Base-by-base conservation (phyloP, 495 filamentous ascomycete genomes). In the Neurospora terricola region DNA sequence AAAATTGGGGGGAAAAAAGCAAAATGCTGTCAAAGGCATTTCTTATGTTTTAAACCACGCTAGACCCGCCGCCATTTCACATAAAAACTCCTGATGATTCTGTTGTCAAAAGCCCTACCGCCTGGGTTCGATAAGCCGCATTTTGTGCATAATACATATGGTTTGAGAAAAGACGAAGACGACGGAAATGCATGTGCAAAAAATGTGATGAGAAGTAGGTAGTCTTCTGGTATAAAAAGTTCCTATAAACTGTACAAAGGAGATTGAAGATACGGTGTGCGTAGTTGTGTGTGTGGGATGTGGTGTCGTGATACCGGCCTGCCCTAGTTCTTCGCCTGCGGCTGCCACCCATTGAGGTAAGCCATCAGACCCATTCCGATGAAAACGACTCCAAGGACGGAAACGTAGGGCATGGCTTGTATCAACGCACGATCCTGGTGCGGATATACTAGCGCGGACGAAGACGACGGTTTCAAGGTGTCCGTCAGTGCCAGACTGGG, bases 301-400 rank as follows among this genome's bases (percentile, higher is more conserved):
- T 34, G 54, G 54, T 66, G 54, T 18, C 54, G 12, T 40, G 30
- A 66, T 34, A 59, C 54, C 23, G 7, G 12, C 27, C 27, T 34
- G 54, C 14, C 54, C 54, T 66, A 66, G 54, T 66, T 66, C 43
- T 70, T 81, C 27, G 80, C 75, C 70, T 85, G 81, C 18, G 81
- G 76, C 81, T 92, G 90, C 91, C 92, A 96, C 54, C 91, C 91
- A 80, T 99, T 99, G 75, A 99, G 84, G 83, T 93, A 97, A 59
- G 92, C 93, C 96, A 99, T 99, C 69, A 98, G 80, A 38, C 93
- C 92, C 78, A 97, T 90, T 18, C 96, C 96, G 75, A 98, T 81
- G 68, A 97, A 81, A 69, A 98, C 93, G 6, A 99, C 94, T 7
- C 93, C 92, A 30, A 97, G 82, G 84, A 97, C 94, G 8, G 91